Evolutionary conservation across 208 protist genomes (phyloP).

Genomic region (Giardia duodenalis): DNA sequence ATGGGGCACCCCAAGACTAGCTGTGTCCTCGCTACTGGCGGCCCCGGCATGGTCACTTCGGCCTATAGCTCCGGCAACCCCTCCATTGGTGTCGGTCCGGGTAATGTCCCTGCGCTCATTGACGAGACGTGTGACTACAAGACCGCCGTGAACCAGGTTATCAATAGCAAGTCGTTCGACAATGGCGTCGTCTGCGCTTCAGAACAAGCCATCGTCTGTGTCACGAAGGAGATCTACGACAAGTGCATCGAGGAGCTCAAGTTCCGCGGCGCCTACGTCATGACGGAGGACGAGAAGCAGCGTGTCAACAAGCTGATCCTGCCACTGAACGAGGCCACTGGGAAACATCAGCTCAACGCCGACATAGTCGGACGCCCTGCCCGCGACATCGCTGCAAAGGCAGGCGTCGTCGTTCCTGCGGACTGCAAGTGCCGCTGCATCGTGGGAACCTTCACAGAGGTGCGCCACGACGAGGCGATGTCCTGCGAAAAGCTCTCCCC

Average conservation of each 20-base stretch:
- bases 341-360: conserved; percentile 35
- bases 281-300: conserved; percentile 38
- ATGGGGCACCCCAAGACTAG: conserved; percentile 30
- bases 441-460: background rate
- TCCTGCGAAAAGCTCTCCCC: conserved; percentile 45
- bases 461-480: background rate
- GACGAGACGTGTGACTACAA: conserved; percentile 38
- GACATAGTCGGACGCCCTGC: conserved; percentile 36
- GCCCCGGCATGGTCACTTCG: conserved; percentile 46
- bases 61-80: conserved; percentile 45
- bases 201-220: conserved; percentile 38
- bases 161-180: conserved; percentile 47
- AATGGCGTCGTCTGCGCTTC: conserved; percentile 48
- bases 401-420: conserved; percentile 37
- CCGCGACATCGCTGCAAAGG: conserved; percentile 38
- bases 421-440: conserved; percentile 3
- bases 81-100: conserved; percentile 38
- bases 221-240: conserved; percentile 8
- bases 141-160: conserved; percentile 30
- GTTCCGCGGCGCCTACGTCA: conserved; percentile 32
- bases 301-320: conserved; percentile 36
- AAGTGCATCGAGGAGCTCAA: conserved; percentile 4
- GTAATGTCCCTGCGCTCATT: conserved; percentile 43
- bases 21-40: conserved; percentile 44
- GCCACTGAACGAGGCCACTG: background rate